A percentile compares a stretch with the other conserved stretches of the same genome.
phyloP scores from a whole-genome alignment of 768 basidiomycete species.

The Suillus lakei region DNA sequence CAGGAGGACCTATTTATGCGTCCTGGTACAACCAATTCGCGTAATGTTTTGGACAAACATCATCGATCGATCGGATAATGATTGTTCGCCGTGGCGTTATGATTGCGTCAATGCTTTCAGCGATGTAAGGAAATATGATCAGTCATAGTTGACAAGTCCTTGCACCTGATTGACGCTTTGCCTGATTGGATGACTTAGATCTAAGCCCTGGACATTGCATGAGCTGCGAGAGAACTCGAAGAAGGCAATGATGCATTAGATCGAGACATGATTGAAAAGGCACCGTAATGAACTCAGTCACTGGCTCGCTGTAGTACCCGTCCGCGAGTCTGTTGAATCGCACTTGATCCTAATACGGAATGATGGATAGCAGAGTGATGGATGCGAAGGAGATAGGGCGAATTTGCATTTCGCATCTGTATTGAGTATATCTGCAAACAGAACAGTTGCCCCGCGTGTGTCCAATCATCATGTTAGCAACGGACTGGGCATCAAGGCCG shows the following conservation, averaged over 20 bases:
- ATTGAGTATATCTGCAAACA: not conserved
- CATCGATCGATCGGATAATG: not conserved
- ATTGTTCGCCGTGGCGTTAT: constrained; percentile 13
- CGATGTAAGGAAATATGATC: constrained; percentile 10
- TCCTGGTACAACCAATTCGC: not conserved
- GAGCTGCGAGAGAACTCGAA: constrained; percentile 13
- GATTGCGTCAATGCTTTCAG: constrained; percentile 1
- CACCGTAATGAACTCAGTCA: not conserved
- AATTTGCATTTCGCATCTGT: not conserved
- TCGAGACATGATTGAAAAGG: constrained; percentile 1
- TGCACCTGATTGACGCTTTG: constrained; percentile 7
- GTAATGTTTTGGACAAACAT: constrained; percentile 6
- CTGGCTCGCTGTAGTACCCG: not conserved
- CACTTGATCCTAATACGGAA: not conserved
- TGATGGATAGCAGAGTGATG: not conserved
- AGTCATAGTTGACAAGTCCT: constrained; percentile 4
- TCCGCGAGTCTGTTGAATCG: not conserved
- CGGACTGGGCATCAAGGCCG: not conserved
- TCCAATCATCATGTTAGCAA: constrained; percentile 1
- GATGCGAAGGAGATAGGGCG: not conserved
- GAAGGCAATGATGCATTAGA: constrained; percentile 1
- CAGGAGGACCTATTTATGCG: constrained; percentile 4
- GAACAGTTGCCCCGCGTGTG: not conserved
- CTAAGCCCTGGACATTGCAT: constrained; percentile 7
- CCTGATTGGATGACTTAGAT: constrained; percentile 7